Conservation (phyloP, 2,329 filamentous ascomycete species). For the Alternaria postmessia region DNA sequence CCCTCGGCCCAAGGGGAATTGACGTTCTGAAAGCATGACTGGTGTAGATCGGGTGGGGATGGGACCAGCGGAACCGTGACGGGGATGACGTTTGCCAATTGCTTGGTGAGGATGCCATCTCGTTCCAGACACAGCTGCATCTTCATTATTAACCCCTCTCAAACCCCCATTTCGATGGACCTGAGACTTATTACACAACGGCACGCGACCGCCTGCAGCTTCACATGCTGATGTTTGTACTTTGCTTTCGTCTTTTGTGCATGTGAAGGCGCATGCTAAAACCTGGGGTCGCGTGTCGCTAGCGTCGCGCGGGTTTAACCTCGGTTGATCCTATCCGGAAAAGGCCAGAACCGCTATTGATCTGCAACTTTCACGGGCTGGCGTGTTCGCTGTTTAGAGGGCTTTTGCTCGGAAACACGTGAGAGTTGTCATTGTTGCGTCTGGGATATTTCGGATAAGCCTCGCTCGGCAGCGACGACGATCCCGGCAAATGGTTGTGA, state of each 20-base stretch:
- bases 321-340: constrained; percentile 23
- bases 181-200: not conserved
- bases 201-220: constrained; percentile 36
- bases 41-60: constrained; percentile 34
- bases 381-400: not conserved
- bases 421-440: constrained; percentile 7
- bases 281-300: constrained; percentile 22
- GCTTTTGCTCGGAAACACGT: constrained; percentile 12
- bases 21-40: constrained; percentile 23
- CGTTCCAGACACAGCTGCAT: constrained; percentile 7
- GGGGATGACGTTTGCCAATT: constrained; percentile 49
- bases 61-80: constrained; percentile 35
- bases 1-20: constrained; percentile 48
- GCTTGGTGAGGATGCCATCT: constrained; percentile 27
- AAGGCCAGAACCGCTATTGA: constrained; percentile 19
- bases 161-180: not conserved
- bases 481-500: constrained; percentile 5
- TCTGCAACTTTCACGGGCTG: constrained; percentile 15
- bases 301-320: constrained; percentile 18
- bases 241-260: constrained; percentile 23
- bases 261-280: constrained; percentile 41
- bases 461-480: not conserved
- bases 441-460: constrained; percentile 5
- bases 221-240: constrained; percentile 39
- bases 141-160: not conserved